These are phyloP conservation scores for Pichia exigua DNA, from an alignment of 805 yeast species.

Conservation along the genomic window DNA sequence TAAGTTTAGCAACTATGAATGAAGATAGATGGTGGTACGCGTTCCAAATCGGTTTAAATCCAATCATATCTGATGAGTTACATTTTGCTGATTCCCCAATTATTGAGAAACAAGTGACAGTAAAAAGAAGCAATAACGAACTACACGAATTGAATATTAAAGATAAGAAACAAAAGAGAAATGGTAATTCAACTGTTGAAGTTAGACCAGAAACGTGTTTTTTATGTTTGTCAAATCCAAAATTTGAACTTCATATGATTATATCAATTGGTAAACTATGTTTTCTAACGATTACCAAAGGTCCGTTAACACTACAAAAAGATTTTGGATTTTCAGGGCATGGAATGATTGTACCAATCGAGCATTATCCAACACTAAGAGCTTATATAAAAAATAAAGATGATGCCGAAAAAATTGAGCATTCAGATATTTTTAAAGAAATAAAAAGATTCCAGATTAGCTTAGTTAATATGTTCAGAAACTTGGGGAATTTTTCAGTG, in stretches of 20 bases:
- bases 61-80: conserved; percentile 3
- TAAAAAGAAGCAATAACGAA: background rate
- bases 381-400: conserved; percentile 22
- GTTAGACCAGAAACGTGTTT: conserved; percentile 60
- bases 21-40: conserved; percentile 71
- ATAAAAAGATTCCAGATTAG: conserved; percentile 38
- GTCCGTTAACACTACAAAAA: conserved; percentile 60
- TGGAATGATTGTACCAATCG: conserved; percentile 70
- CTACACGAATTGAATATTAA: background rate
- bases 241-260: conserved; percentile 71
- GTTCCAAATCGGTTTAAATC: conserved; percentile 36
- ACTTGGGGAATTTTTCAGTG: conserved; percentile 35
- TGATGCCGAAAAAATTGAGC: conserved; percentile 17
- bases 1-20: conserved; percentile 56
- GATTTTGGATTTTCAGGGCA: conserved; percentile 62
- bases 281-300: conserved; percentile 76
- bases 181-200: background rate
- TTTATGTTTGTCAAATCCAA: conserved; percentile 76
- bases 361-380: conserved; percentile 47
- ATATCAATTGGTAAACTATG: conserved; percentile 60
- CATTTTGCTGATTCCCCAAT: background rate
- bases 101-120: background rate
- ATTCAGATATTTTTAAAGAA: conserved; percentile 37
- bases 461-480: conserved; percentile 40
- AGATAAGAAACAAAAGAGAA: background rate